Evolutionary conservation across 805 yeast species (phyloP).

Genomic region (Pichia manshurica): DNA sequence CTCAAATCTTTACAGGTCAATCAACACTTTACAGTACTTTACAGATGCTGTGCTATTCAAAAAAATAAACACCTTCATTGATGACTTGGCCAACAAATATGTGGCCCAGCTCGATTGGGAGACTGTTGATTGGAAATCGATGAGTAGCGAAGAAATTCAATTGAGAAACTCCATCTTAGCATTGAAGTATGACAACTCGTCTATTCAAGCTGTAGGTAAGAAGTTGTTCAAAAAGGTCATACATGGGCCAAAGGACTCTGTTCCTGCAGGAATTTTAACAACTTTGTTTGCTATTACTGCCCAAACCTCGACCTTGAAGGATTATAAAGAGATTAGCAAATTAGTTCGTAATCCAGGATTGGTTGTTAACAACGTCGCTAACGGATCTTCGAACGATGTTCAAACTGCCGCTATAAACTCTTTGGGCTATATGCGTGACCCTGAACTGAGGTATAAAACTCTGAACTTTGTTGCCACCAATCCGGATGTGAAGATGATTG

Average conservation of each 20-base stretch:
- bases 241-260: conserved; percentile 46
- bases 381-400: conserved; percentile 31
- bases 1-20: conserved; percentile 29
- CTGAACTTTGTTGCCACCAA: conserved; percentile 54
- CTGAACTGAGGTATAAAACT: conserved; percentile 44
- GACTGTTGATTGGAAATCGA: conserved; percentile 19
- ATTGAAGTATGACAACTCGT: conserved; percentile 29
- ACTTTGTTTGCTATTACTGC: conserved; percentile 33
- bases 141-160: conserved; percentile 35
- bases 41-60: conserved; percentile 14
- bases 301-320: conserved; percentile 33
- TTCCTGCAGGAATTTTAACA: conserved; percentile 49
- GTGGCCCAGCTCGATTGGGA: conserved; percentile 36
- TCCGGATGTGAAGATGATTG: conserved; percentile 50
- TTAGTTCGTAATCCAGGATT: conserved; percentile 46
- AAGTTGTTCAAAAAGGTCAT: conserved; percentile 42
- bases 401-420: conserved; percentile 54
- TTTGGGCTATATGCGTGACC: conserved; percentile 43
- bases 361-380: conserved; percentile 34
- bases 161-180: conserved; percentile 40
- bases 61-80: conserved; percentile 14
- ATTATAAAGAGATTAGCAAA: conserved; percentile 55
- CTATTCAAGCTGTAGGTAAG: conserved; percentile 32
- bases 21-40: conserved; percentile 20
- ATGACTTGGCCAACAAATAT: conserved; percentile 17